Conservation (phyloP, 306 rosid genomes). For the Bauhinia variegata region DNA sequence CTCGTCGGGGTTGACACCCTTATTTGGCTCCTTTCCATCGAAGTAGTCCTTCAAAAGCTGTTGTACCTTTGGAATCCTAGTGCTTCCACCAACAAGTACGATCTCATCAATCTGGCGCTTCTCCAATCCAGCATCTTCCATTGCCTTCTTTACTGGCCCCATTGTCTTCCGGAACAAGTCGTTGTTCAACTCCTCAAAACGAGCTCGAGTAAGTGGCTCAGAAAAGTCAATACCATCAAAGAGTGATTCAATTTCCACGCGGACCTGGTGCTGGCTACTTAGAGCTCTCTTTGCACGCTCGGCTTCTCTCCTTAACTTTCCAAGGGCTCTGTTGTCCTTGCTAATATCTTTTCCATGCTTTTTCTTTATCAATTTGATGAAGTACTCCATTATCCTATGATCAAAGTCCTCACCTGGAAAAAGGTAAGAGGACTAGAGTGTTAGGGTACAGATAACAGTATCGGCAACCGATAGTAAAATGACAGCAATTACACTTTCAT, state of each 20-base stretch:
- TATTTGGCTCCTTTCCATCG: slow-evolving; percentile 97
- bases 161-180: slow-evolving; percentile 97
- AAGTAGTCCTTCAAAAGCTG: slow-evolving; percentile 94
- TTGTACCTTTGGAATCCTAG: slow-evolving; percentile 95
- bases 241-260: slow-evolving; percentile 96
- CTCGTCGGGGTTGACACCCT: slow-evolving; percentile 99
- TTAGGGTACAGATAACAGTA: not conserved
- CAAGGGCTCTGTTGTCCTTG: slow-evolving; percentile 98
- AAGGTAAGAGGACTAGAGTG: not conserved
- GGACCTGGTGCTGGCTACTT: slow-evolving; percentile 99
- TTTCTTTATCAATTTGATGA: slow-evolving; percentile 96
- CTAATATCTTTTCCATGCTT: slow-evolving; percentile 92
- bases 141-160: slow-evolving; percentile 98
- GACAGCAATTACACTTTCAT: not conserved
- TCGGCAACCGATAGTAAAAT: slow-evolving; percentile 1
- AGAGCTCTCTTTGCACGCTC: slow-evolving; percentile 99
- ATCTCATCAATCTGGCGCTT: slow-evolving; percentile 88
- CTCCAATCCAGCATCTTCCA: slow-evolving; percentile 97
- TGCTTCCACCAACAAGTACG: slow-evolving; percentile 97
- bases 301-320: slow-evolving; percentile 86
- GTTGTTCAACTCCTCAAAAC: slow-evolving; percentile 94
- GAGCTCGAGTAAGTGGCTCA: slow-evolving; percentile 90
- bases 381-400: slow-evolving; percentile 91
- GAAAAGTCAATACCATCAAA: slow-evolving; percentile 88
- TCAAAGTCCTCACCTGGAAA: slow-evolving; percentile 92